Base-by-base conservation (phyloP, 2,329 filamentous ascomycete genomes). In the Cercospora citrullina region DNA sequence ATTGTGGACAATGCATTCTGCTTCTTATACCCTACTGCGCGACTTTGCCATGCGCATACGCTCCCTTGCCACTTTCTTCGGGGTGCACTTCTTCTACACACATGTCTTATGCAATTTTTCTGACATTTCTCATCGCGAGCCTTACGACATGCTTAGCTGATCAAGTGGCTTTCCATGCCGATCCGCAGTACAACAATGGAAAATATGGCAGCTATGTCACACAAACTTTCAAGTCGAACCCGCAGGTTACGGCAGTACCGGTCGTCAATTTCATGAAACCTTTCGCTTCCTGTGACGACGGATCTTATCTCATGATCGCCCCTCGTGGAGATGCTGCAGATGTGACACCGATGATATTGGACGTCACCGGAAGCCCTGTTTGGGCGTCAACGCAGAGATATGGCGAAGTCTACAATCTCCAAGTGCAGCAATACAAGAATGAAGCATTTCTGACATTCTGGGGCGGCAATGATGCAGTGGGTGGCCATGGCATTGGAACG, bases 381-480 rank as follows among this genome's bases (percentile, higher is more conserved):
- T 72, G 70, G 70, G 70, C 64, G 5, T 67, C 70, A 6, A 68
- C 65, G 68, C 30, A 75, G 76, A 65, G 66, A 68, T 71, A 58
- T 69, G 78, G 73, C 65, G 77, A 81, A 60, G 79, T 81, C 5
- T 84, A 84, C 68, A 83, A 84, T 70, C 72, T 84, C 4, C 80
- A 81, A 68, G 80, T 83, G 1, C 81, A 85, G 71, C 70, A 74
- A 7, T 85, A 81, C 69, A 79, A 78, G 66, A 81, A 80, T 1
- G 72, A 83, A 67, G 72, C 76, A 8, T 84, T 84, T 73, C 72
- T 85, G 60, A 84, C 82, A 0, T 85, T 84, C 70, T 85, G 83
- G 83, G 78, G 80, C n/a, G 83, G 83, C 10, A 75, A 82, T 16
- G 80, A 82, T 70, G 78, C 81, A 33, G 79, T 81, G n/a, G 79